Evolutionary conservation across 2,329 filamentous ascomycete species (phyloP).

Genomic region (Pseudogymnoascus sp.): DNA sequence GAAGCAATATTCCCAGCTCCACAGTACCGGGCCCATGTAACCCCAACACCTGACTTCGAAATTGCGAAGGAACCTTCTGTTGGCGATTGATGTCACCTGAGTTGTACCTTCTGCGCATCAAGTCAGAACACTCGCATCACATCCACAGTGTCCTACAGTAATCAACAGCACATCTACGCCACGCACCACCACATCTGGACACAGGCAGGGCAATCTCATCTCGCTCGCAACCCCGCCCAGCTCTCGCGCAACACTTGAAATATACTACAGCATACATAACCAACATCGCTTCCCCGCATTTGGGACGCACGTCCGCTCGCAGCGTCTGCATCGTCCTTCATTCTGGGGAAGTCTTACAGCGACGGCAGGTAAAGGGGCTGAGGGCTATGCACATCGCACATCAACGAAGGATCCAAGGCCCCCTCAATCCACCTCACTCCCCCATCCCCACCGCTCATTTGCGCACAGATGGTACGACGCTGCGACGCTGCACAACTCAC

Average conservation of each 20-base stretch:
- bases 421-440: background rate
- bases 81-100: background rate
- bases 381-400: constrained; percentile 1
- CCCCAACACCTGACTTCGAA: background rate
- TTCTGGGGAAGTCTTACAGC: background rate
- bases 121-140: constrained; percentile 1
- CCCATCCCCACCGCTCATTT: background rate
- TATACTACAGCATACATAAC: background rate
- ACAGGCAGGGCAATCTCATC: background rate
- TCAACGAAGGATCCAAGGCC: background rate
- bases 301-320: background rate
- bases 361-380: background rate
- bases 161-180: background rate
- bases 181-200: background rate
- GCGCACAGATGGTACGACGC: background rate
- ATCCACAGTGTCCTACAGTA: background rate
- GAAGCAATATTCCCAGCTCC: background rate
- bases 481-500: background rate
- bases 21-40: constrained; percentile 1
- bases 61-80: background rate
- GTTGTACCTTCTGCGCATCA: background rate
- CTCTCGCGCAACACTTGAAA: background rate
- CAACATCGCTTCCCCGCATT: background rate
- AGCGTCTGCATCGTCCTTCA: background rate
- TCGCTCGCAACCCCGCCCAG: background rate